Base-by-base conservation (phyloP, 2,329 filamentous ascomycete species). In the Penicillium freii region DNA sequence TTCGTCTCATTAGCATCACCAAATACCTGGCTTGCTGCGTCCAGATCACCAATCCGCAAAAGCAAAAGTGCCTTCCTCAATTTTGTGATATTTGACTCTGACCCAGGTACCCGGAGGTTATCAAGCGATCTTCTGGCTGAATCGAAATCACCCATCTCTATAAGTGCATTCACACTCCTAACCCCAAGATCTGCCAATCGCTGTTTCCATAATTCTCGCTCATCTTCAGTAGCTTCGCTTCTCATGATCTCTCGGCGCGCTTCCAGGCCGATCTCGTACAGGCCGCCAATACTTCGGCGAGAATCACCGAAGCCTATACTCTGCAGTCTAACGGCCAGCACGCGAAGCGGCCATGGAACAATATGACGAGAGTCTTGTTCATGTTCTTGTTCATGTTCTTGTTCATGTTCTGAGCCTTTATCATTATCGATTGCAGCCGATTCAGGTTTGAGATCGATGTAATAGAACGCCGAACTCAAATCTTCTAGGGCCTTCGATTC, bases 181-280 rank as follows among this genome's bases (percentile, higher is more conserved):
- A 87, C 79, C 0, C 92, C 92, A 2, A 97, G 79, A 61, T 97
- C 92, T 1, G 81, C 77, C 0, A 97, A 80, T 27, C 93, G 78
- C 0, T 76, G 75, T 62, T 84, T 86, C 93, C 93, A 97, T 6
- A 88, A 65, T 62, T 81, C 78, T 17, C 81, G 77, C 23, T 84
- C 84, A 0, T 85, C 80, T 50, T 82, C 79, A 10, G 83, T 81
- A 39, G 73, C 71, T 13, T 71, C 76, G 0, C 84, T 81, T 33
- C 76, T 79, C 19, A 78, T 75, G 5, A 90, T 78, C 56, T 83
- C 81, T 2, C 79, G 77, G 19, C 92, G 81, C 2, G 90, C 91
- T 73, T 96, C 91, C 9, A 89, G 77, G 0, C 88, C 92, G 2
- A 97, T 82, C 61, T 96, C 92, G 71, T 96, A 96, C 71, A 96